These are phyloP conservation scores for Colletotrichum higginsianum DNA, from an alignment of 2,329 filamentous ascomycete genomes.

Conservation along the genomic window DNA sequence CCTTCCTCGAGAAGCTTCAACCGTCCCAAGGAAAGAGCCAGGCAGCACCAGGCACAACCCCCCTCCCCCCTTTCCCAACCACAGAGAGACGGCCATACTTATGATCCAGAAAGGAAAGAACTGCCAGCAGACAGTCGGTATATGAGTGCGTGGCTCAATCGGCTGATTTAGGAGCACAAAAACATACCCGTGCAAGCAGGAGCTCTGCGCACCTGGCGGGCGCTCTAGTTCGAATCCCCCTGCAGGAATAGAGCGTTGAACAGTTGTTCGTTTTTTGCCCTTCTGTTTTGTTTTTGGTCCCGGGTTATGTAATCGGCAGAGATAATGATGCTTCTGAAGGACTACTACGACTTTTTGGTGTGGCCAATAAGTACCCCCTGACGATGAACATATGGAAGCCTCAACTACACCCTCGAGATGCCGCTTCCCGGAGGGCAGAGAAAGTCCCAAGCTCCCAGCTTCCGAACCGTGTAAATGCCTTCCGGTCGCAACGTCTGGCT, in stretches of 20 bases:
- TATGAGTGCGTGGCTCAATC: conserved; percentile 18
- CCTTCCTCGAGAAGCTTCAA: not conserved
- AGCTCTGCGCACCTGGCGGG: conserved; percentile 6
- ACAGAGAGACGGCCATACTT: not conserved
- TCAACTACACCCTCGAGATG: no score
- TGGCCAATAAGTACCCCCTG: no score
- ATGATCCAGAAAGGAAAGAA: not conserved
- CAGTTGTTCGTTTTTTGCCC: not conserved
- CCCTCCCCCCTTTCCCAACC: not conserved
- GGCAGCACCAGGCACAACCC: not conserved
- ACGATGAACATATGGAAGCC: not conserved
- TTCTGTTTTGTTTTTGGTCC: not conserved
- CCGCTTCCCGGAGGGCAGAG: no score
- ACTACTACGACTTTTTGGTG: not conserved
- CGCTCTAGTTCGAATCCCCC: conserved; percentile 13
- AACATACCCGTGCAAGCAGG: conserved; percentile 6
- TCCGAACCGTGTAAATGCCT: no score
- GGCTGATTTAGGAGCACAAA: not conserved
- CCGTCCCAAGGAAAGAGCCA: not conserved
- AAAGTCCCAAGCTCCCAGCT: no score
- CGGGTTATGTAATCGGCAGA: no score
- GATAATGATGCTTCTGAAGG: not conserved
- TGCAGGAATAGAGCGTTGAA: conserved; percentile 19
- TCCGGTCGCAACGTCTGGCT: no score
- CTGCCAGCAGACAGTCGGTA: conserved; percentile 4